These are phyloP conservation scores for Bryoerythrophyllum caledonicum DNA, from an alignment of 225 moss, liverwort and hornwort species.

Conservation along the genomic window DNA sequence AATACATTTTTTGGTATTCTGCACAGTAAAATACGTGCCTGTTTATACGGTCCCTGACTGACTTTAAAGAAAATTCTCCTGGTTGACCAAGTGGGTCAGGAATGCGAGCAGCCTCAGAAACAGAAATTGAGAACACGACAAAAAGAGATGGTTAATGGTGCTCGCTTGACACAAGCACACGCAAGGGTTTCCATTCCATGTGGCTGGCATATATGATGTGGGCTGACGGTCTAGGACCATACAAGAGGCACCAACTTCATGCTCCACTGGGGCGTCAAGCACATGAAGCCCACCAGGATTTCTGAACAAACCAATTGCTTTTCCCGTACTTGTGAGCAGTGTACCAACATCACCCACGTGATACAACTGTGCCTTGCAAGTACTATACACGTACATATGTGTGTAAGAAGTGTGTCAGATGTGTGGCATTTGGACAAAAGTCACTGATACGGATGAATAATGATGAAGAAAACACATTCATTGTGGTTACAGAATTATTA, in stretches of 20 bases:
- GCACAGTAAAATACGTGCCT: no score
- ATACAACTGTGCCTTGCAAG: neutral
- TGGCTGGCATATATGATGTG: neutral
- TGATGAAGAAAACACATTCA: no score
- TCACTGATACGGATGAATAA: neutral
- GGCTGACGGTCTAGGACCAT: neutral
- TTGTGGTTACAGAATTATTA: neutral
- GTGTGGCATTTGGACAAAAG: neutral
- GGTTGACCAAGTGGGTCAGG: neutral
- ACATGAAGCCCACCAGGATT: neutral
- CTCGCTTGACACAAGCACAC: neutral
- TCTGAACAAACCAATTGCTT: neutral
- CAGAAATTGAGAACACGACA: neutral
- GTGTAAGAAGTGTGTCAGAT: neutral
- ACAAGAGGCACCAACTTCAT: neutral
- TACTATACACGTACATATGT: neutral
- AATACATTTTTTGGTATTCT: no score
- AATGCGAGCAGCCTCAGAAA: neutral
- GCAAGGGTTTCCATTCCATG: neutral
- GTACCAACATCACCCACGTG: neutral
- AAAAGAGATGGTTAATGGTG: neutral
- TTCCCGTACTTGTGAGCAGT: neutral
- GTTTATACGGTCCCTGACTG: no score
- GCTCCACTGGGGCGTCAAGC: neutral
- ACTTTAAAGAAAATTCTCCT: no score